A percentile compares a stretch with the other conserved stretches of the same genome.
Evolutionary conservation across 2,329 filamentous ascomycete species (phyloP).

Genomic region (Penicillium sp.): DNA sequence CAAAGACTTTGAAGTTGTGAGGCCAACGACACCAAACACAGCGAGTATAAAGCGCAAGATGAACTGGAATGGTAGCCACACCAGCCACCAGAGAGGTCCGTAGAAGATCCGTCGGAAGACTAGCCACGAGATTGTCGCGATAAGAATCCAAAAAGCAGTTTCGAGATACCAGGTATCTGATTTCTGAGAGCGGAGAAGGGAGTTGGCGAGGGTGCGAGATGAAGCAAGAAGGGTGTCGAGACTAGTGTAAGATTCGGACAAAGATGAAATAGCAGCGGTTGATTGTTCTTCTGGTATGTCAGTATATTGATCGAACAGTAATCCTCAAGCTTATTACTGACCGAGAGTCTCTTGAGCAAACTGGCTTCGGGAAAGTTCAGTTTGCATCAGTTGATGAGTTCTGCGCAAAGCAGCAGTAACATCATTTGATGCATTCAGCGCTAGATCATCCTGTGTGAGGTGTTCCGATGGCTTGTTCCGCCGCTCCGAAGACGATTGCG

Average conservation of each 20-base stretch:
- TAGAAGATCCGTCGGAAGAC: conserved; percentile 82
- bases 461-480: conserved; percentile 45
- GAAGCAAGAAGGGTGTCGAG: conserved; percentile 75
- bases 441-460: conserved; percentile 69
- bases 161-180: conserved; percentile 98
- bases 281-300: conserved; percentile 60
- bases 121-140: conserved; percentile 79
- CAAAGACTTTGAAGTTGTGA: conserved; percentile 26
- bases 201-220: conserved; percentile 73
- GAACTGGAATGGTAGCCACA: conserved; percentile 77
- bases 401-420: conserved; percentile 81
- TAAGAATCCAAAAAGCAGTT: conserved; percentile 80
- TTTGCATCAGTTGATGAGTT: conserved; percentile 82
- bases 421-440: conserved; percentile 74
- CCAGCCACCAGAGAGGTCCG: conserved; percentile 85
- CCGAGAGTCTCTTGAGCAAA: conserved; percentile 85
- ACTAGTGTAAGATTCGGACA: conserved; percentile 78
- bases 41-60: conserved; percentile 61
- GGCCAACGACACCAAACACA: conserved; percentile 55
- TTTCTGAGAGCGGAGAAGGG: conserved; percentile 84
- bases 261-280: conserved; percentile 75
- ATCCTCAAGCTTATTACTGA: conserved; percentile 20
- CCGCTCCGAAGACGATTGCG: conserved; percentile 27
- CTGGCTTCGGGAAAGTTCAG: conserved; percentile 79
- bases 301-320: not conserved